Conservation (phyloP, 1,284 basidiomycete genomes). For the Rhodofomes roseus region DNA sequence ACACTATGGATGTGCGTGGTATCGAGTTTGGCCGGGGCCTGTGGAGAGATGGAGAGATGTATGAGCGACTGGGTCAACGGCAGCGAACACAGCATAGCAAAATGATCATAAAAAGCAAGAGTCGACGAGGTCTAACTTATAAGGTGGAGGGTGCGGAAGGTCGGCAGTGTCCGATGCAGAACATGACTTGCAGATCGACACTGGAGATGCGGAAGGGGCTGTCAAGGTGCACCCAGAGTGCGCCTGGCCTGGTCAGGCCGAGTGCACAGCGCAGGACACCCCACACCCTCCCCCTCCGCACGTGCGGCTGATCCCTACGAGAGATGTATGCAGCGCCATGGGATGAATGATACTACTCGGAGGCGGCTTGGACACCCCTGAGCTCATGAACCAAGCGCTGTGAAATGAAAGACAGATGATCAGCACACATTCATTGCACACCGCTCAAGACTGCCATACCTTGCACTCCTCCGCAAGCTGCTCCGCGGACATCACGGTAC, state of each 20-base stretch:
- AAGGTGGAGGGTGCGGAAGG: background rate
- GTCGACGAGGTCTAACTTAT: background rate
- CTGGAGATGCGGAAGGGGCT: background rate
- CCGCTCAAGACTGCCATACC: constrained; percentile 11
- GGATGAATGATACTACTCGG: background rate
- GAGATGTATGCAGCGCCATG: background rate
- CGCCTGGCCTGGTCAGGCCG: background rate
- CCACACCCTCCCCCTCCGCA: background rate
- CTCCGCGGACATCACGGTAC: constrained; percentile 6
- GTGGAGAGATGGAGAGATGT: background rate
- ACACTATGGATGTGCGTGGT: background rate
- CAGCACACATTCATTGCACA: background rate
- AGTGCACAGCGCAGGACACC: background rate
- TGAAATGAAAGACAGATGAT: background rate
- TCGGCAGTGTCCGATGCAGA: background rate
- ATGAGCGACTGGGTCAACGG: background rate
- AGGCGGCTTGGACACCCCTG: constrained; percentile 1
- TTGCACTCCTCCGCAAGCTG: constrained; percentile 12
- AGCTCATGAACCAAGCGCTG: constrained; percentile 16
- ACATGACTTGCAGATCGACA: background rate
- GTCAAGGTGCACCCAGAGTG: background rate
- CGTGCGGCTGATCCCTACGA: background rate
- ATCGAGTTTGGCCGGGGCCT: background rate
- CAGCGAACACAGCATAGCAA: constrained; percentile 7
- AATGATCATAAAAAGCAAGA: constrained; percentile 5